Evolutionary conservation across 2,329 filamentous ascomycete genomes (phyloP), one percentile per base, ranked within the genome.

Genomic region (Aspergillus ruber): DNA sequence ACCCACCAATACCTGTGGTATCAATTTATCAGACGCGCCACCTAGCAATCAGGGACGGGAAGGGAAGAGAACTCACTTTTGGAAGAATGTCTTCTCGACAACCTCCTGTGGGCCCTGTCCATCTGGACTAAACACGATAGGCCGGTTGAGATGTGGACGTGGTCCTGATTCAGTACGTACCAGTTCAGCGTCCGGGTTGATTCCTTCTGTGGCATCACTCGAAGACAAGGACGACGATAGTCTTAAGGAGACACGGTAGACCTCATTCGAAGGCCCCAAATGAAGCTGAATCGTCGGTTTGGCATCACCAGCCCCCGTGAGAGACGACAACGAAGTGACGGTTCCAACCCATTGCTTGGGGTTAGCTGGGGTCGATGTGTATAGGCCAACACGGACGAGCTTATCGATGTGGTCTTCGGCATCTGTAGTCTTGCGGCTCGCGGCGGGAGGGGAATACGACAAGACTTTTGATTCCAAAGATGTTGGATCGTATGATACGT

Each of bases 341-440:
- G 66, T 69, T 6, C 70, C 69, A 7, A 66, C 61, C 69, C 68
- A 72, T 59, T 68, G 63, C 44, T 63, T 67, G 13, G 59, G 43
- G 40, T 62, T 63, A 21, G 59, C 53, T 1, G 59, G 49, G 1
- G 61, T 64, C 17, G 54, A 54, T 35, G 57, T 79, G 56, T 71
- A 76, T 29, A 79, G 73, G 50, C 77, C 78, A 6, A 81, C 67
- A 35, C 77, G 74, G 41, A 79, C 66, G 53, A 81, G 75, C 58
- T 74, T 72, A 46, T 74, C 67, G 55, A 75, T 67, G 35, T 47
- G 36, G 42, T 56, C 42, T 49, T 52, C 29, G 46, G 51, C 25
- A 44, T 49, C 32, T 48, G 40, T 25, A 45, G 44, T 15, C 48
- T 27, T 27, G 35, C 23, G 42, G 32, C 48, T 32, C 20, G 18